Conservation (phyloP, 192 early-diverging fungal genomes). For the Coemansia sp. region DNA sequence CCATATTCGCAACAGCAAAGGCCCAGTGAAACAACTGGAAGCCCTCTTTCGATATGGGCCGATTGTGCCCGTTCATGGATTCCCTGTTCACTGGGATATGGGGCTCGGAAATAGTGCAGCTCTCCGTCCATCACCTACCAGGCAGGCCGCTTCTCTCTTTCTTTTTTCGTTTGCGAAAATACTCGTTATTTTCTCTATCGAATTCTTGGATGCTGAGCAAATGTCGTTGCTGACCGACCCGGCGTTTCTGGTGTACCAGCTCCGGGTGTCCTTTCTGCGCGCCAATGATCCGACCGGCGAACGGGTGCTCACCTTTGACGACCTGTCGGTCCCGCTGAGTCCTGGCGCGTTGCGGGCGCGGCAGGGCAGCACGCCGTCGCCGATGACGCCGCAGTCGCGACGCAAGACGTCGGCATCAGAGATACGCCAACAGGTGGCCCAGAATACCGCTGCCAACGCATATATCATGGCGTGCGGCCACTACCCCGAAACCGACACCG, state of each 20-base stretch:
- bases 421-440: slow-evolving; percentile 38
- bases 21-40: not conserved
- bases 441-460: slow-evolving; percentile 40
- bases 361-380: slow-evolving; percentile 23
- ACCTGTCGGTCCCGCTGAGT: slow-evolving; percentile 30
- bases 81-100: not conserved
- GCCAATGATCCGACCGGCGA: slow-evolving; percentile 68
- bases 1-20: not conserved
- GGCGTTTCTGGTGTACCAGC: slow-evolving; percentile 68
- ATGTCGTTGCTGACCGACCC: slow-evolving; percentile 73
- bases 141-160: not conserved
- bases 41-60: not conserved
- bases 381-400: slow-evolving; percentile 23
- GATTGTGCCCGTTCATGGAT: not conserved
- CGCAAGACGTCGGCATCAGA: slow-evolving; percentile 45
- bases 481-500: slow-evolving; percentile 42
- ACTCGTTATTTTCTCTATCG: not conserved
- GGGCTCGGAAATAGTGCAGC: no score
- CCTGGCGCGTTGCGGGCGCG: not conserved
- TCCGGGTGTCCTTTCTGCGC: slow-evolving; percentile 69
- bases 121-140: no score
- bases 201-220: slow-evolving; percentile 1
- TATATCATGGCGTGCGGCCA: slow-evolving; percentile 48
- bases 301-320: slow-evolving; percentile 66
- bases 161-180: not conserved